Base-by-base conservation (phyloP, 805 yeast genomes). In the Metschnikowia lunata region DNA sequence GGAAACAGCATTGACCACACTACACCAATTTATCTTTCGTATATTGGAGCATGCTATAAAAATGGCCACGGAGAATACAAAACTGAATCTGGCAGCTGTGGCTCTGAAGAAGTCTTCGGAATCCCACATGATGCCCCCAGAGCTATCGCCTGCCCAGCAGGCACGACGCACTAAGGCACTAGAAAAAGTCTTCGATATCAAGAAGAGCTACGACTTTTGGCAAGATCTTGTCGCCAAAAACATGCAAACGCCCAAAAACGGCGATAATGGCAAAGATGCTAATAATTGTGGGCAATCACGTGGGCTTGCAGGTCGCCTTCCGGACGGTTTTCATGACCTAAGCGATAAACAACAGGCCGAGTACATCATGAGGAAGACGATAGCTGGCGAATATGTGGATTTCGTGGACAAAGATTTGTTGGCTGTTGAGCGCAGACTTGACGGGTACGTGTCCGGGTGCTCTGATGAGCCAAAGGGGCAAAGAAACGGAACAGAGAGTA, bases 121-220 rank as follows among this genome's bases (percentile, higher is more conserved):
- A 5, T 18, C 23, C 23, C 23, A 18, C 23, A 18, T 18, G 23
- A 18, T 5, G 5, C 5, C 23, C 4, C 23, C 23, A 18, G 23
- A 18, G 23, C 23, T 18, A 18, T 18, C 23, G 23, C 23, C 23
- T 5, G 23, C 26, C 11, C 40, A 42, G 18, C 36, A 34, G 10
- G 26, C 15, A 11, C 46, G 38, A 13, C 46, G 37, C 12, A 38
- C 48, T 7, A 35, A 43, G 13, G 53, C 51, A 23, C 31, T 53
- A 36, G 43, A 47, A 33, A 38, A 51, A 31, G 37, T 53, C 47
- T 36, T 47, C 15, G 57, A 53, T 32, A 53, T 53, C 27, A 52
- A 52, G 30, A 64, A 63, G 46, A 66, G 65, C 53, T 69, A 69
- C 45, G 68, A 67, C 30, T 52, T 59, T 10, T 69, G 74, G 74